A percentile compares a stretch with the other conserved stretches of the same genome.
Conservation (phyloP, 2,329 filamentous ascomycete species). For the Colletotrichum spinosum region DNA sequence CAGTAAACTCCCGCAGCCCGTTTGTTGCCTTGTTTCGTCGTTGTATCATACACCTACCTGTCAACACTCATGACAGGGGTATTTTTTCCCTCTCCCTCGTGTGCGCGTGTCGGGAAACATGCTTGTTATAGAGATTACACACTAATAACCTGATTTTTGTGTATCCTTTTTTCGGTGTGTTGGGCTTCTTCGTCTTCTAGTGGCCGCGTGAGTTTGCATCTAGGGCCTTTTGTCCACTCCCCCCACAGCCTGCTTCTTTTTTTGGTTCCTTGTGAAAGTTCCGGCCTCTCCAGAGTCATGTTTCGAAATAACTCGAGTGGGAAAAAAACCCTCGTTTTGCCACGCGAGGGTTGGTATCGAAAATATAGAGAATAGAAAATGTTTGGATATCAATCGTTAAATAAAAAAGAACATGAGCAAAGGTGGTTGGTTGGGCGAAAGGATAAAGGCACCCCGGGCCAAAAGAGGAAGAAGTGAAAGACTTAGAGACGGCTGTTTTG, state of each 20-base stretch:
- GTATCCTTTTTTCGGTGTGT: constrained; percentile 10
- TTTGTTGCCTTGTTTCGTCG: too few species aligned
- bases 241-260: too few species aligned
- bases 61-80: too few species aligned
- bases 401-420: not conserved
- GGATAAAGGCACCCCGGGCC: not conserved
- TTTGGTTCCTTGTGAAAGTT: too few species aligned
- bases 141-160: constrained; percentile 26
- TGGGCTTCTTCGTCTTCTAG: not conserved
- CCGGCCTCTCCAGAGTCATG: too few species aligned
- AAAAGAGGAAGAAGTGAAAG: not conserved
- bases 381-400: constrained; percentile 28
- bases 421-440: not conserved
- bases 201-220: not conserved
- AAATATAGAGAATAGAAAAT: not conserved
- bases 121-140: constrained; percentile 12
- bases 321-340: not conserved
- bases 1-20: too few species aligned
- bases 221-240: too few species aligned
- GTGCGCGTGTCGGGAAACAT: not conserved
- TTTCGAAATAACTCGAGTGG: not conserved
- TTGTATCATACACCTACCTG: too few species aligned
- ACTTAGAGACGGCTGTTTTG: constrained; percentile 35
- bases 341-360: not conserved
- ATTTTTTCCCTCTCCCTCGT: too few species aligned